A percentile compares a stretch with the other conserved stretches of the same genome.
Evolutionary conservation across 73 alveolate species (phyloP).

Genomic region (Paramecium biaurelia): DNA sequence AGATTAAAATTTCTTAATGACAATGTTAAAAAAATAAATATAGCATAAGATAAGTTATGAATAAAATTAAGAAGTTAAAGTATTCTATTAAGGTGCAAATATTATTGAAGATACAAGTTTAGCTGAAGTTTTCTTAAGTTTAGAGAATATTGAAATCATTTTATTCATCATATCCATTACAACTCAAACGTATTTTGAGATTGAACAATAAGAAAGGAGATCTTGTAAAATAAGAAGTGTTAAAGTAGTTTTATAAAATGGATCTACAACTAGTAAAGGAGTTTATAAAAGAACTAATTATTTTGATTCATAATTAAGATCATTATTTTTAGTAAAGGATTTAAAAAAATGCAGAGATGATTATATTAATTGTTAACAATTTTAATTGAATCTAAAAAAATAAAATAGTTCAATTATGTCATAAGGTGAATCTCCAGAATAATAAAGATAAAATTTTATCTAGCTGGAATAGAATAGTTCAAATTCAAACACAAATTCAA

Average conservation of each 20-base stretch:
- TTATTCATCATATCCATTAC: background rate
- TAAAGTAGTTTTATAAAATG: background rate
- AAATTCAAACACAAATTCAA: background rate
- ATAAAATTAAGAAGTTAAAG: background rate
- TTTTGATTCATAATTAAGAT: background rate
- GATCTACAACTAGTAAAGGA: background rate
- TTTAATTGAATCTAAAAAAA: background rate
- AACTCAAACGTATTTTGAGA: background rate
- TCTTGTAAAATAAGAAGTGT: background rate
- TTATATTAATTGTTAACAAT: background rate
- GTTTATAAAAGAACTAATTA: background rate
- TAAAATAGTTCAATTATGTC: background rate
- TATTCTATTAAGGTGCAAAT: background rate
- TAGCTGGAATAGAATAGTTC: background rate
- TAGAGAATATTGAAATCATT: conserved; percentile 36
- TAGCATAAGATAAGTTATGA: background rate
- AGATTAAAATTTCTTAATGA: background rate
- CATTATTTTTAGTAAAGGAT: background rate
- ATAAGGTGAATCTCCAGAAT: background rate
- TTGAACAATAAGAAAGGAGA: background rate
- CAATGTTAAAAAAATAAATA: background rate
- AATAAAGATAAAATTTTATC: background rate
- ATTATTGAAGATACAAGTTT: conserved; percentile 7
- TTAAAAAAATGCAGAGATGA: background rate
- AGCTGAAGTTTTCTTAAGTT: conserved; percentile 15